These are phyloP conservation scores for Pythium myriotylum DNA, from an alignment of 352 stramenopile species.

Conservation along the genomic window DNA sequence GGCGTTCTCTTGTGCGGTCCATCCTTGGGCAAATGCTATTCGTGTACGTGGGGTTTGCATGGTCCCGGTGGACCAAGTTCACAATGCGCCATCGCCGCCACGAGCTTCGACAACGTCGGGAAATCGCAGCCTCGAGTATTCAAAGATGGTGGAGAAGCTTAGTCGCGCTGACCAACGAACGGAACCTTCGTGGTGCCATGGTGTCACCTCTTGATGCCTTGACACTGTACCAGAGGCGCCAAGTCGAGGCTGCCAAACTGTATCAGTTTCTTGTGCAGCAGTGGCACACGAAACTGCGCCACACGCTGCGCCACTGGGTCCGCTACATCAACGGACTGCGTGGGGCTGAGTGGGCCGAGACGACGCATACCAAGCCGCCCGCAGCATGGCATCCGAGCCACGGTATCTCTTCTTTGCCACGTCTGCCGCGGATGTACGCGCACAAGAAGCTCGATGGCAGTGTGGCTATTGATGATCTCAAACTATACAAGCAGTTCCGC, in stretches of 20 bases:
- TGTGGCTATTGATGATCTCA: slow-evolving; percentile 58
- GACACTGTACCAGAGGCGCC: slow-evolving; percentile 45
- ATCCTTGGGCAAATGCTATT: slow-evolving; percentile 69
- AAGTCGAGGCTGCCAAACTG: slow-evolving; percentile 47
- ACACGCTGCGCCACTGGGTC: slow-evolving; percentile 35
- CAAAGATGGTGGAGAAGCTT: slow-evolving; percentile 49
- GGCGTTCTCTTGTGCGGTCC: slow-evolving; percentile 37
- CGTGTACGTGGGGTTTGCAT: slow-evolving; percentile 65
- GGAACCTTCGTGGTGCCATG: slow-evolving; percentile 1
- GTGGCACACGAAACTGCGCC: slow-evolving; percentile 30
- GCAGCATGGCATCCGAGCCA: slow-evolving; percentile 66
- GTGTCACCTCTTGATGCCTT: slow-evolving; percentile 41
- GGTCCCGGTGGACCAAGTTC: slow-evolving; percentile 52
- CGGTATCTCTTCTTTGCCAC: slow-evolving; percentile 56
- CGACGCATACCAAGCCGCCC: slow-evolving; percentile 1
- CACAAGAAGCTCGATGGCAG: slow-evolving; percentile 40
- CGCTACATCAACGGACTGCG: not conserved
- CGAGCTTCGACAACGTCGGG: slow-evolving; percentile 33
- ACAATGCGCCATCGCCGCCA: slow-evolving; percentile 38
- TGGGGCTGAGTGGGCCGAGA: not conserved
- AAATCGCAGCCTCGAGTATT: slow-evolving; percentile 31
- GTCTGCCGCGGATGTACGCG: slow-evolving; percentile 45
- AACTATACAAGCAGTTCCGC: slow-evolving; percentile 68
- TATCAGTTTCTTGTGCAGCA: slow-evolving; percentile 44
- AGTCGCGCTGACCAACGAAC: slow-evolving; percentile 12